Conservation (phyloP, 352 stramenopile genomes). For the Phytophthora ramorum region DNA sequence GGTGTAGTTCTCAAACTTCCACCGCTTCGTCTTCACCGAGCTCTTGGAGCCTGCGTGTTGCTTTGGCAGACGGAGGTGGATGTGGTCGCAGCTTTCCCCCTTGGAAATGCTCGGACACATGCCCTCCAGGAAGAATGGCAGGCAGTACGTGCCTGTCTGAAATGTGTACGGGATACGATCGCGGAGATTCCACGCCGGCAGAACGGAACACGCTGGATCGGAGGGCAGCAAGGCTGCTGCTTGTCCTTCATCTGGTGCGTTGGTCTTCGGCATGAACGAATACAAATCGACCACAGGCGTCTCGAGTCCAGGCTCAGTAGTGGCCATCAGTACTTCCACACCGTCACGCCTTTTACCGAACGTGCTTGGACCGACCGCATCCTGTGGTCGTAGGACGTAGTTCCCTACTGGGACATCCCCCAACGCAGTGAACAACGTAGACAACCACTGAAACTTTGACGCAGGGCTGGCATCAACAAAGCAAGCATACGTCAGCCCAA, state of each 20-base stretch:
- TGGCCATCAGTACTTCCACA: slow-evolving; percentile 38
- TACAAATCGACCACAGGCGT: slow-evolving; percentile 48
- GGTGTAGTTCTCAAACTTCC: slow-evolving; percentile 53
- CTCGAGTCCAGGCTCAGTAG: slow-evolving; percentile 4
- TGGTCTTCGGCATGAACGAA: slow-evolving; percentile 36
- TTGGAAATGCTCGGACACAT: slow-evolving; percentile 44
- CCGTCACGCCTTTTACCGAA: slow-evolving; percentile 24
- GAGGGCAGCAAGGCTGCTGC: neutral
- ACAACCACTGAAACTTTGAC: slow-evolving; percentile 45
- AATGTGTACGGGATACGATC: slow-evolving; percentile 68
- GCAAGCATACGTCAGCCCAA: neutral
- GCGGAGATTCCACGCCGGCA: slow-evolving; percentile 55
- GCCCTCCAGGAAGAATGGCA: slow-evolving; percentile 52
- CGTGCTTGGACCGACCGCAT: slow-evolving; percentile 17
- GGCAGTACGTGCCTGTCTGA: slow-evolving; percentile 60
- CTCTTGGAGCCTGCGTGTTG: slow-evolving; percentile 4
- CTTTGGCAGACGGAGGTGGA: slow-evolving; percentile 45
- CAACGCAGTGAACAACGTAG: slow-evolving; percentile 36
- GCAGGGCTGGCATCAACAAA: slow-evolving; percentile 33
- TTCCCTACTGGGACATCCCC: slow-evolving; percentile 44
- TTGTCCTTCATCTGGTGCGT: neutral
- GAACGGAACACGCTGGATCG: neutral
- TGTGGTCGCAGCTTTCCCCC: slow-evolving; percentile 42
- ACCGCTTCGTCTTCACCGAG: slow-evolving; percentile 14
- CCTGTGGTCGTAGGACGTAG: slow-evolving; percentile 41